A percentile compares a stretch with the other conserved stretches of the same genome.
These are phyloP conservation scores for Parastagonospora avenae DNA, from an alignment of 2,329 filamentous ascomycete species.

Conservation along the genomic window DNA sequence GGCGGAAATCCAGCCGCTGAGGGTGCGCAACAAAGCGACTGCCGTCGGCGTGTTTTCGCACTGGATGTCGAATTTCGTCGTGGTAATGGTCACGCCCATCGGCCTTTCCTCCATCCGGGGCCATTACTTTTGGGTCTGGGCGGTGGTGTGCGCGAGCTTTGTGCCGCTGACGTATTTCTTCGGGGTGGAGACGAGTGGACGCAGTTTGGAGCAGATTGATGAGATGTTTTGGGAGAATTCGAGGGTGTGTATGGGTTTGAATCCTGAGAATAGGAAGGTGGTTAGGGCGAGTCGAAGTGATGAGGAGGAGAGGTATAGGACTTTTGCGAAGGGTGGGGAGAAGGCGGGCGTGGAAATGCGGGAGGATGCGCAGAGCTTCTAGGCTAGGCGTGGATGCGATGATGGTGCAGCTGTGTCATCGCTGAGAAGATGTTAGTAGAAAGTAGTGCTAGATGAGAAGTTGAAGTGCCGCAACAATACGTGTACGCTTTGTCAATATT, in stretches of 20 bases:
- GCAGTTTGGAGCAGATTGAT: slow-evolving; percentile 34
- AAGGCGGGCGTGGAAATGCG: slow-evolving; percentile 9
- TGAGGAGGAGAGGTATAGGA: slow-evolving; percentile 26
- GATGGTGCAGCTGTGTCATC: too few relatives aligned
- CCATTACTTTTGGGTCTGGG: slow-evolving; percentile 60
- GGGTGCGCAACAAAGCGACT: slow-evolving; percentile 55
- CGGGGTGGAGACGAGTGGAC: slow-evolving; percentile 32
- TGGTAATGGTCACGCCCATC: slow-evolving; percentile 58
- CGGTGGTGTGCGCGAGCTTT: slow-evolving; percentile 56
- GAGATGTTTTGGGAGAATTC: slow-evolving; percentile 40
- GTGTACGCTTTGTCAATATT: too few relatives aligned
- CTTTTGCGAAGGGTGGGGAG: slow-evolving; percentile 21
- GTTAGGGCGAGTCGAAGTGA: slow-evolving; percentile 22
- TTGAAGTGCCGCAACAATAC: too few relatives aligned
- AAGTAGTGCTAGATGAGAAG: too few relatives aligned
- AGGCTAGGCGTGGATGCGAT: too few relatives aligned
- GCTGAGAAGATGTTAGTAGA: too few relatives aligned
- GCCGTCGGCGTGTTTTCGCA: slow-evolving; percentile 57
- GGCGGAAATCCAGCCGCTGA: slow-evolving; percentile 56
- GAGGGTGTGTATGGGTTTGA: slow-evolving; percentile 38
- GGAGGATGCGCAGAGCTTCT: slow-evolving; percentile 5
- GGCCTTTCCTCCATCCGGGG: slow-evolving; percentile 26
- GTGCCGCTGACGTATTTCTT: slow-evolving; percentile 53
- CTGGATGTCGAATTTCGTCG: slow-evolving; percentile 57
- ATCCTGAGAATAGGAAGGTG: slow-evolving; percentile 30